Percentiles rank a stretch among this genome's conserved stretches.
Evolutionary conservation across 768 basidiomycete species (phyloP).

Genomic region (Pulveroboletus ravenelii): DNA sequence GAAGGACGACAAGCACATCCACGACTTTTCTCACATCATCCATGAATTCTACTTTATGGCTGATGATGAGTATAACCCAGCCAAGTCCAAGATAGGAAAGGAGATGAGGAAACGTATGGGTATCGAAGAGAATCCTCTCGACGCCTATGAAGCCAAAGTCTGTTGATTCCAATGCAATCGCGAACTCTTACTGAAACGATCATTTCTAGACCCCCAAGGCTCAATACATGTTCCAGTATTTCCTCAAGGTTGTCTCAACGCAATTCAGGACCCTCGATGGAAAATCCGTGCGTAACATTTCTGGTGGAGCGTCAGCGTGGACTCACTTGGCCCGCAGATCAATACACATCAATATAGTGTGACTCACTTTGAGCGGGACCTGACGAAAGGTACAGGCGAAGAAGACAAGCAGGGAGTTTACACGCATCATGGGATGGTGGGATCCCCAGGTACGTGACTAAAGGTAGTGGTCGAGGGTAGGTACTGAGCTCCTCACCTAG

Average conservation of each 20-base stretch:
- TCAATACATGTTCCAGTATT: conserved; percentile 98
- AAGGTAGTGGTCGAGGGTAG: background rate
- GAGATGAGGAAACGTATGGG: conserved; percentile 71
- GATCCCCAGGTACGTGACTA: conserved; percentile 54
- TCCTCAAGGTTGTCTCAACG: conserved; percentile 97
- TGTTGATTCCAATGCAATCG: conserved; percentile 14
- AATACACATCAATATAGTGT: conserved; percentile 94
- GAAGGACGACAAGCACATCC: conserved; percentile 77
- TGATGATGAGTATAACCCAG: conserved; percentile 75
- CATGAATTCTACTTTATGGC: conserved; percentile 75
- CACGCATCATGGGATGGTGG: conserved; percentile 67
- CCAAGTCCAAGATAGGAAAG: conserved; percentile 55
- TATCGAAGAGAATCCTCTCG: conserved; percentile 72
- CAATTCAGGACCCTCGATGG: conserved; percentile 84
- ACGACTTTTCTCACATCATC: conserved; percentile 90
- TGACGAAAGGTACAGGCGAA: conserved; percentile 56
- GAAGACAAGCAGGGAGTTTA: conserved; percentile 61
- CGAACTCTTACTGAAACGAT: conserved; percentile 3
- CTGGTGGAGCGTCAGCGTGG: background rate
- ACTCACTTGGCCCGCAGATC: conserved; percentile 40
- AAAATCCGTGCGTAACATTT: conserved; percentile 45
- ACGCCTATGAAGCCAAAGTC: conserved; percentile 57
- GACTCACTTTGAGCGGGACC: conserved; percentile 93
- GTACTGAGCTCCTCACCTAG: conserved; percentile 28
- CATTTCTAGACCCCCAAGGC: conserved; percentile 59